phyloP scores from a whole-genome alignment of 768 basidiomycete species.

The Agaricus subrufescens region DNA sequence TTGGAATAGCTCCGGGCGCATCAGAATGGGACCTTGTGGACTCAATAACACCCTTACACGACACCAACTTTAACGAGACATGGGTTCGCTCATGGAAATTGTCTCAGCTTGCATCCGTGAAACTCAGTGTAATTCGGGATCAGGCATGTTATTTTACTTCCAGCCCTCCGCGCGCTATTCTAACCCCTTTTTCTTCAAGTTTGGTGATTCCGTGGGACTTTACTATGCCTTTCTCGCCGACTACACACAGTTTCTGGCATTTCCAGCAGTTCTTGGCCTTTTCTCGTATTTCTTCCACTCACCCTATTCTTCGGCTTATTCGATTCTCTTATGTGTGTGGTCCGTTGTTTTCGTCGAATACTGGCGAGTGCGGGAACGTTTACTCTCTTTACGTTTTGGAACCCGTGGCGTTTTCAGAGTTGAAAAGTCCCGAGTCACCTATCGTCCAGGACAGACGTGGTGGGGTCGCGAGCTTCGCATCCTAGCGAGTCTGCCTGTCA shows the following conservation, averaged over 20 bases:
- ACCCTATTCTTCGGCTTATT: constrained; percentile 76
- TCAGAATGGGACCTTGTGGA: constrained; percentile 78
- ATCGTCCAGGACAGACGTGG: constrained; percentile 56
- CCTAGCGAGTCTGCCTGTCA: constrained; percentile 64
- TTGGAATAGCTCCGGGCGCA: constrained; percentile 73
- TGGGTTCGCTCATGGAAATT: constrained; percentile 80
- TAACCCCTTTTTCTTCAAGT: constrained; percentile 26
- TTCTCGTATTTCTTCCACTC: constrained; percentile 65
- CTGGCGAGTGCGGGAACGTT: constrained; percentile 86
- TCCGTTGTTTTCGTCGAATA: constrained; percentile 83
- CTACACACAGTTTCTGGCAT: constrained; percentile 75
- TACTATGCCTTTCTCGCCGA: constrained; percentile 88
- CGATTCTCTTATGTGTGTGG: constrained; percentile 76
- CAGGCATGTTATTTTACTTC: constrained; percentile 38
- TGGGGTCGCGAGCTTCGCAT: constrained; percentile 70
- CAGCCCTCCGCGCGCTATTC: background rate
- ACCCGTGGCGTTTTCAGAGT: constrained; percentile 74
- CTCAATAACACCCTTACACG: constrained; percentile 80
- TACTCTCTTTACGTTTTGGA: constrained; percentile 79
- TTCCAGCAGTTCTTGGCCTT: constrained; percentile 70
- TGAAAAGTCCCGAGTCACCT: constrained; percentile 65
- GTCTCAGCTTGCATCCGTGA: constrained; percentile 54
- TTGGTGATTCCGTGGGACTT: constrained; percentile 78
- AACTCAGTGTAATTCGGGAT: constrained; percentile 66
- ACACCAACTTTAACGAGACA: constrained; percentile 70